Base-by-base conservation (phyloP, 2,329 filamentous ascomycete species). In the Thielaviopsis populi region DNA sequence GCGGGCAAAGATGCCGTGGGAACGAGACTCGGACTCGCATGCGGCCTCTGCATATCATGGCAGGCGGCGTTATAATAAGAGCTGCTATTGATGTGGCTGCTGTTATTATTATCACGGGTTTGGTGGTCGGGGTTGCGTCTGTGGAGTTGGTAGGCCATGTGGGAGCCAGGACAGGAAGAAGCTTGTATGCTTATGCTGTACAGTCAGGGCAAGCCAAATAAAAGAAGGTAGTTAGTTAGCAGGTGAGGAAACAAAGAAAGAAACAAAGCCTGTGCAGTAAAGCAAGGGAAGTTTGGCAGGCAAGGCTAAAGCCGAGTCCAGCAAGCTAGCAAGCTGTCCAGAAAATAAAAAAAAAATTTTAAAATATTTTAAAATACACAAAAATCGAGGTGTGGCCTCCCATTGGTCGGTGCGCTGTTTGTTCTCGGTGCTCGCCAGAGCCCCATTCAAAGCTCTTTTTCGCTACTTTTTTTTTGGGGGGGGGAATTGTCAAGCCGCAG, bases 231-330 rank as follows among this genome's bases (percentile, higher is more conserved):
- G 41, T 15, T 11, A 10, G 41, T 13, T 10, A 42, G 17, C 11
- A 42, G 17, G 13, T 17, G 24, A n/a, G 40, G 33, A 60, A 43
- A 60, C 41, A 22, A 60, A 60, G 58, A 33, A 43, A 24, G 24
- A 30, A 46, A 61, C 17, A 46, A 61, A 30, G 37, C 22, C 59
- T 48, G 42, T 61, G 30, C 59, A 61, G 59, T 8, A 50, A 50
- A n/a, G n/a, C 22, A 22, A 22, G n/a, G n/a, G n/a, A n/a, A n/a
- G n/a, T n/a, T n/a, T n/a, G n/a, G n/a, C n/a, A n/a, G n/a, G n/a
- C n/a, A n/a, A 48, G 43, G 43, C 19, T 19, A 48, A 48, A 48
- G 19, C 43, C 43, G 8, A n/a, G 43, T n/a, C n/a, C n/a, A 48
- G 22, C n/a, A 19, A 46, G 19, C 17, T 43, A n/a, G n/a, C n/a